Base-by-base conservation (phyloP, 371 early-diverging fungal species). In the Rhizopus sp. region DNA sequence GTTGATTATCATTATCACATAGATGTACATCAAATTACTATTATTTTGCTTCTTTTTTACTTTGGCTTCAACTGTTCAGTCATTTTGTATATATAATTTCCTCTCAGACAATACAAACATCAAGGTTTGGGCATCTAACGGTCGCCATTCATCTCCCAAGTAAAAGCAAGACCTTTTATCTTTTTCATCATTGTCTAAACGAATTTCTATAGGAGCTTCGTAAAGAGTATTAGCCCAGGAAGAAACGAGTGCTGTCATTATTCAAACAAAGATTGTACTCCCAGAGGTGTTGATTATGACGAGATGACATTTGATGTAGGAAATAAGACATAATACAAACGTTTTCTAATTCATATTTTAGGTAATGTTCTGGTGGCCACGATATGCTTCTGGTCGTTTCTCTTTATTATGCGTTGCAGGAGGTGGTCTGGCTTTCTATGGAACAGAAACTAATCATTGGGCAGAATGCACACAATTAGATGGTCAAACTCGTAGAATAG, bases 221-320 rank as follows among this genome's bases (percentile, higher is more conserved):
- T 23, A 7, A 31, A 55, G 23, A 3, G 15, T 7, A 30, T 63
- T 6, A 6, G 29, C 3, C 41, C 23, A 10, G 38, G 38, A 4
- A 33, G 3, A 5, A 39, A 23, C 16, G 53, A 50, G 15, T 63
- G 64, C 17, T 63, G 64, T n/a, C 46, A 50, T 40, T 63, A 33
- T 44, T 50, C 55, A 4, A 55, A 50, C 15, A 2, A 0, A 1
- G 59, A 58, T 33, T 63, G 64, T 13, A 54, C 53, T 35, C 15
- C 37, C 12, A 29, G 41, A 5, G 23, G 39, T 34, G 15, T 33
- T 12, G 23, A 37, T 15, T 13, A 54, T 34, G 59, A 59, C n/a
- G 6, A 16, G 4, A 45, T 37, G 16, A 12, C 12, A 8, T 59
- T 63, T 35, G 8, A 50, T 4, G 64, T 63, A 58, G 32, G 29